These are phyloP conservation scores for Neurospora discreta DNA, from an alignment of 495 filamentous ascomycete genomes.

Conservation along the genomic window DNA sequence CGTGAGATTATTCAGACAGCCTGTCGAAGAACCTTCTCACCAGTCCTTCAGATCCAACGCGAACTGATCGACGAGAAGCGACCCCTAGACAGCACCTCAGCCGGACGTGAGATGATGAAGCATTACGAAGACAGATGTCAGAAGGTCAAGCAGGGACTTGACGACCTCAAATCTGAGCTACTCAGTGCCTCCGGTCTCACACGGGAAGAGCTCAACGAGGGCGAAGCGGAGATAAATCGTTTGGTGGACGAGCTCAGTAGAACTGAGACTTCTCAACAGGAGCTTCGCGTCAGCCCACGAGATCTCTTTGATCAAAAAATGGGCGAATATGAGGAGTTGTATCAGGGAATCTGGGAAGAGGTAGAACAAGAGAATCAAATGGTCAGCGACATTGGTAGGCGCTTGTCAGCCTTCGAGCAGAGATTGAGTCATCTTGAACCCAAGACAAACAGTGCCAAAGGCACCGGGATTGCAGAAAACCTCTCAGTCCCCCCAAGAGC, in stretches of 20 bases:
- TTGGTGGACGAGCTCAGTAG: neutral
- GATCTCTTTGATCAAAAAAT: neutral
- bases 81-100: conserved; percentile 22
- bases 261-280: neutral
- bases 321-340: neutral
- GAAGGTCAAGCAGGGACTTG: neutral
- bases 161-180: neutral
- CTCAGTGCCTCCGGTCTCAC: neutral
- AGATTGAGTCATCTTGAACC: neutral
- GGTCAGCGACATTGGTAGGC: neutral
- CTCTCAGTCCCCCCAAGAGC: neutral
- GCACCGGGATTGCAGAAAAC: neutral
- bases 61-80: conserved; percentile 23
- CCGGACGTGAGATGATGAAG: conserved; percentile 5
- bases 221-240: neutral
- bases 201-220: neutral
- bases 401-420: neutral
- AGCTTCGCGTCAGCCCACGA: neutral
- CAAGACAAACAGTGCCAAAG: neutral
- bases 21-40: neutral
- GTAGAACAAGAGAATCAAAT: neutral
- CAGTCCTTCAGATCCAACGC: conserved; percentile 24
- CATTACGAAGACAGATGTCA: neutral
- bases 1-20: neutral
- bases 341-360: neutral